phyloP scores from a whole-genome alignment of 805 yeast species.

The Starmerella etchellsii region DNA sequence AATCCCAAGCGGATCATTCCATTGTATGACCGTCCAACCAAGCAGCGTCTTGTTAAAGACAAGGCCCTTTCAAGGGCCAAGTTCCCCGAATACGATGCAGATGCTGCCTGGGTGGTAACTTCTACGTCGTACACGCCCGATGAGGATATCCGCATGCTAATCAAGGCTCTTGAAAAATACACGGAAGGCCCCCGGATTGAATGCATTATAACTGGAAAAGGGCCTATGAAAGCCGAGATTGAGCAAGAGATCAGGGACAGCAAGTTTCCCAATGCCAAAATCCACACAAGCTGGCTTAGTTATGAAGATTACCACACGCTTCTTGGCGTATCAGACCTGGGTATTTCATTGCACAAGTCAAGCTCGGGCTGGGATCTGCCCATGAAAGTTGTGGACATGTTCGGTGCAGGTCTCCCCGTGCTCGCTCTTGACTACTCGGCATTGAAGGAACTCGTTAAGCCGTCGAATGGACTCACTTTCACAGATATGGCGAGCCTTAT shows the following conservation, averaged over 20 bases:
- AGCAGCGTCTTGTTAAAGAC: constrained; percentile 42
- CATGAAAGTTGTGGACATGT: constrained; percentile 92
- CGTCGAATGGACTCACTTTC: constrained; percentile 60
- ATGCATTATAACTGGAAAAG: constrained; percentile 91
- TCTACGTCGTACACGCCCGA: constrained; percentile 95
- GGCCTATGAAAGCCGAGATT: constrained; percentile 58
- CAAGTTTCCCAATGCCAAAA: constrained; percentile 36
- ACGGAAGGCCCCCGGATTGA: constrained; percentile 34
- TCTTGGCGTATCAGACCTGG: constrained; percentile 67
- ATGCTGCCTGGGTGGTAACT: constrained; percentile 60
- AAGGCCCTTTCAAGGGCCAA: constrained; percentile 28
- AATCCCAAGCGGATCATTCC: constrained; percentile 40
- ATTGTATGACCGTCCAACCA: constrained; percentile 73
- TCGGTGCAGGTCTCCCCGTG: constrained; percentile 93
- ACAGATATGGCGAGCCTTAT: constrained; percentile 33
- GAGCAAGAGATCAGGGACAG: constrained; percentile 34
- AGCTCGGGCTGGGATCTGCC: constrained; percentile 92
- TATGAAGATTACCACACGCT: constrained; percentile 68
- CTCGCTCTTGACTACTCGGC: constrained; percentile 67
- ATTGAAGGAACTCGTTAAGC: constrained; percentile 59
- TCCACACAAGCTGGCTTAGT: constrained; percentile 64
- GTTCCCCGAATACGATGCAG: constrained; percentile 31
- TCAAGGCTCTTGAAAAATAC: constrained; percentile 46
- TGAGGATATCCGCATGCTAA: constrained; percentile 64
- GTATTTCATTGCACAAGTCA: constrained; percentile 80